Evolutionary conservation across 2,329 filamentous ascomycete genomes (phyloP).

Genomic region (Aspergillus versicolor): DNA sequence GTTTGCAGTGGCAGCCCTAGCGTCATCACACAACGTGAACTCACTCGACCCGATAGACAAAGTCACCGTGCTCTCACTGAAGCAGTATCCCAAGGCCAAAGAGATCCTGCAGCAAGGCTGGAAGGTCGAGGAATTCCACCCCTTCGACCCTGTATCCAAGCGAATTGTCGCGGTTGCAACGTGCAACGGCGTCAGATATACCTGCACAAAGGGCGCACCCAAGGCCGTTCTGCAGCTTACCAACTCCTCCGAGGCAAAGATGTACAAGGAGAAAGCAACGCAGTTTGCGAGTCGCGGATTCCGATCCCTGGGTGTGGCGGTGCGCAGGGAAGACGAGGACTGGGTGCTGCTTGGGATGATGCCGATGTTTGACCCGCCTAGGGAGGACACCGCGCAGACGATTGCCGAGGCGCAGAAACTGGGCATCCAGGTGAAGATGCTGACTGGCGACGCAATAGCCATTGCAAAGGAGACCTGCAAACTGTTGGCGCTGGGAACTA

Average conservation of each 20-base stretch:
- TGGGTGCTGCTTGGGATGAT: conserved; percentile 75
- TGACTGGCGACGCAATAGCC: conserved; percentile 76
- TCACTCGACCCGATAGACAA: conserved; percentile 78
- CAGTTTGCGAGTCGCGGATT: conserved; percentile 78
- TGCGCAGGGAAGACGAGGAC: conserved; percentile 71
- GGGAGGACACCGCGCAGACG: conserved; percentile 75
- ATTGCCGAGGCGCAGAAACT: conserved; percentile 73
- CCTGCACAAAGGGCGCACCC: conserved; percentile 74
- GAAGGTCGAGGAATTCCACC: conserved; percentile 72
- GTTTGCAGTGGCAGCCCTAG: conserved; percentile 75
- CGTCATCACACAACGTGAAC: conserved; percentile 75
- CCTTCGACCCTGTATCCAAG: conserved; percentile 74
- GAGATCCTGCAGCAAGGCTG: conserved; percentile 73
- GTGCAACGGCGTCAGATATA: conserved; percentile 67
- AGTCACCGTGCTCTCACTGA: conserved; percentile 71
- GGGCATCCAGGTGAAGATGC: conserved; percentile 76
- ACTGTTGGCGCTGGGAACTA: conserved; percentile 74
- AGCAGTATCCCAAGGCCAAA: conserved; percentile 71
- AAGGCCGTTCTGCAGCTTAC: conserved; percentile 71
- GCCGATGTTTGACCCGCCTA: conserved; percentile 78
- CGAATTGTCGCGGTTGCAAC: conserved; percentile 70
- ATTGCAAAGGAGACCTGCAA: conserved; percentile 82
- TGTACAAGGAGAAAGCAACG: conserved; percentile 70
- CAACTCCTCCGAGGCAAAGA: conserved; percentile 63
- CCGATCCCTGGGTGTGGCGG: conserved; percentile 74